These are phyloP conservation scores for Rhodamnia rubescens DNA, from an alignment of 345 rosid genomes.

Conservation along the genomic window DNA sequence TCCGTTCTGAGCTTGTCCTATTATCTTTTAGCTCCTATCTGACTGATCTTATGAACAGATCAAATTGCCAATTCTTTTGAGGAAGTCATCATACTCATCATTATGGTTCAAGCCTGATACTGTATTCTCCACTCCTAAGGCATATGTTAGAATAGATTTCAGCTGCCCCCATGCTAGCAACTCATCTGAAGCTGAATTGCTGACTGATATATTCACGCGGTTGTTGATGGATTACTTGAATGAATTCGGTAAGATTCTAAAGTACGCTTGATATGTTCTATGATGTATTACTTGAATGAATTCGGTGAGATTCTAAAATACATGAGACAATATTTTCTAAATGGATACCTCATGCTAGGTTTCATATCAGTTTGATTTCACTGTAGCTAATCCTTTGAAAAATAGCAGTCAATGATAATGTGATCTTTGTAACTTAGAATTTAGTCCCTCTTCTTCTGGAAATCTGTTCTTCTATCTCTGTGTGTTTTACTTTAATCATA, in stretches of 20 bases:
- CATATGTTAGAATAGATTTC: conserved; percentile 69
- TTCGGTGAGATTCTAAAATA: conserved; percentile 41
- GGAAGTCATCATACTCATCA: conserved; percentile 53
- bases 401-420: background rate
- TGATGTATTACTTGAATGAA: conserved; percentile 93
- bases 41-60: conserved; percentile 34
- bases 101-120: conserved; percentile 90
- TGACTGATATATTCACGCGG: conserved; percentile 56
- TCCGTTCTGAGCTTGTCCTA: background rate
- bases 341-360: background rate
- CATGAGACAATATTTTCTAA: background rate
- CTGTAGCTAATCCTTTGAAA: background rate
- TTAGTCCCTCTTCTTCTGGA: background rate
- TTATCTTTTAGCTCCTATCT: background rate
- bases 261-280: background rate
- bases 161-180: conserved; percentile 59
- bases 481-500: background rate
- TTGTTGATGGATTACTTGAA: conserved; percentile 85
- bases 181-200: conserved; percentile 79
- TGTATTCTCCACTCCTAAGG: conserved; percentile 69
- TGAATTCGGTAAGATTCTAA: conserved; percentile 65
- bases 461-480: background rate
- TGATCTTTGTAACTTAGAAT: background rate
- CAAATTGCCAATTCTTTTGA: conserved; percentile 44
- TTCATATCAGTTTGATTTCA: background rate